Percentiles rank a stretch among this genome's conserved stretches.
phyloP scores from a whole-genome alignment of 129 eudicot species.

The Lonicera japonica region DNA sequence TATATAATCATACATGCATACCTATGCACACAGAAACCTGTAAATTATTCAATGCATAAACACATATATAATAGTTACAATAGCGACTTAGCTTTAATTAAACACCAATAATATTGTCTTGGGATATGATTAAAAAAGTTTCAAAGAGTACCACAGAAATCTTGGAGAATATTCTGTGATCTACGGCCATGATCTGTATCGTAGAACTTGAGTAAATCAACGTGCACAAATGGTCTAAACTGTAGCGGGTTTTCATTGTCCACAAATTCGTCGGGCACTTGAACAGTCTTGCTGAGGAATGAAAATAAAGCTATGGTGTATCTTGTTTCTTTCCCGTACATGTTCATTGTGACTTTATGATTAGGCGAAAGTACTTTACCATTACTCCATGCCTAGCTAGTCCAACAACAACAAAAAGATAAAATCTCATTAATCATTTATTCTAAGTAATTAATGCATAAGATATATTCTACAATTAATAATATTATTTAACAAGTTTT shows the following conservation, averaged over 20 bases:
- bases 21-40: too few relatives aligned
- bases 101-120: too few relatives aligned
- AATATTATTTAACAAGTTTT: too few relatives aligned
- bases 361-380: slow-evolving; percentile 55
- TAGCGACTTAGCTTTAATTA: too few relatives aligned
- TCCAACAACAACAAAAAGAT: not conserved
- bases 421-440: not conserved
- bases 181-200: slow-evolving; percentile 50
- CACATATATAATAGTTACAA: too few relatives aligned
- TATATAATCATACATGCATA: too few relatives aligned
- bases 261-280: slow-evolving; percentile 59
- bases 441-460: not conserved
- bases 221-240: slow-evolving; percentile 60
- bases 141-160: slow-evolving; percentile 53
- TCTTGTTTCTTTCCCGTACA: slow-evolving; percentile 48
- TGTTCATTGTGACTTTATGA: slow-evolving; percentile 54
- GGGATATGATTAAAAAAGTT: too few relatives aligned
- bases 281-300: slow-evolving; percentile 41
- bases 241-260: slow-evolving; percentile 42
- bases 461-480: too few relatives aligned
- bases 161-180: slow-evolving; percentile 59
- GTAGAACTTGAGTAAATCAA: slow-evolving; percentile 60
- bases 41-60: too few relatives aligned
- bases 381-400: slow-evolving; percentile 87
- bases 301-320: slow-evolving; percentile 59